Base-by-base conservation (phyloP, 371 early-diverging fungal species). In the Choanephora cucurbitarum region DNA sequence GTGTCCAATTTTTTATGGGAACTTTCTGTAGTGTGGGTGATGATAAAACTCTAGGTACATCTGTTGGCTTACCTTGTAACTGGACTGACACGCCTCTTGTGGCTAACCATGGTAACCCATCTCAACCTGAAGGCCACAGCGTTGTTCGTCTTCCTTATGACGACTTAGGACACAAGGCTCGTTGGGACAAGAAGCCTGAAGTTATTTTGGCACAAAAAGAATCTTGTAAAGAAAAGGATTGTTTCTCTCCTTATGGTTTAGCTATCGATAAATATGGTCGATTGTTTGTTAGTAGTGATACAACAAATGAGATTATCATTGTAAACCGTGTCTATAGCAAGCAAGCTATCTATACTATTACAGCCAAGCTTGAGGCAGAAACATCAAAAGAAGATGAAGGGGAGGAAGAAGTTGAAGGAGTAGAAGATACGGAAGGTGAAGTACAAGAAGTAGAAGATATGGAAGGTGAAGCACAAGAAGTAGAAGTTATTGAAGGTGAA, bases 11-110 rank as follows among this genome's bases (percentile, higher is more conserved):
- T 44, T 78, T 58, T 41, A 70, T 67, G 61, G 79, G 79, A 0
- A 56, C 61, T 0, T 70, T 62, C n/a, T 78, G 79, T 48, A 75
- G 75, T 28, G 68, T 78, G 1, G 79, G 79, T 32, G 66, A 66
- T 40, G 14, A 43, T 0, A 52, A 58, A 0, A 70, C 73, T 0
- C 17, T 57, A 21, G 75, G 69, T 24, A 71, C 79, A 1, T 75
- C 79, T 21, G 75, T 75, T 10, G 79, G 79, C 11, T 53, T 78
- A 52, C 79, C 79, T 43, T 78, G 79, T 49, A 73, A 70, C 42
- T 78, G 79, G 79, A 78, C 79, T 5, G 71, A 78, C 52, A 71
- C 75, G 0, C 73, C 73, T 40, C 58, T 72, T 22, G 52, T 75
- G 28, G 75, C 75, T 5, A 69, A 77, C 18, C 73, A 64, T 31